Evolutionary conservation across 202 grass and related monocot species (phyloP).

Genomic region (Saccharum hybrid): DNA sequence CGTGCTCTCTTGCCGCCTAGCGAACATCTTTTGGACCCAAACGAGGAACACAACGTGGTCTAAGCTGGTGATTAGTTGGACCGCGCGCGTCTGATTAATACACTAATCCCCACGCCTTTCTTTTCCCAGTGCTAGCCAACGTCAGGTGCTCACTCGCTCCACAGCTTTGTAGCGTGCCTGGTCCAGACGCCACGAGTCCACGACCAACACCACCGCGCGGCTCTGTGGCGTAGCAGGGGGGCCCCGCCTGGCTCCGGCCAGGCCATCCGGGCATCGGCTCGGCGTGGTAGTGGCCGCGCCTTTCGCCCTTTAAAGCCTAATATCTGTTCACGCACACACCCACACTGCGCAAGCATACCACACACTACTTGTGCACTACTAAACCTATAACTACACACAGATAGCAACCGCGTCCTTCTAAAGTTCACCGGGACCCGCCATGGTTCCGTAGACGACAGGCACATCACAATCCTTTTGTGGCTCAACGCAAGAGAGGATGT

Average conservation of each 20-base stretch:
- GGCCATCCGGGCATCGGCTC: conserved; percentile 6
- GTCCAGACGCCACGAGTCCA: background rate
- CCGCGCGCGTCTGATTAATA: background rate
- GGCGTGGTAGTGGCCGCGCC: conserved; percentile 9
- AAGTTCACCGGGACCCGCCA: no score
- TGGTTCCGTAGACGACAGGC: no score
- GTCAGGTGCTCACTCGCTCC: background rate
- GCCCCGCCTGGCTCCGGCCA: background rate
- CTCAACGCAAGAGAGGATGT: no score
- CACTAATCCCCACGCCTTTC: background rate
- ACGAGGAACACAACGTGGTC: background rate
- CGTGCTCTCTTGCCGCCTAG: background rate
- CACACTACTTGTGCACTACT: no score
- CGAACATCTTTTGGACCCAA: conserved; percentile 13
- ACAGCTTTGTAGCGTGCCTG: background rate
- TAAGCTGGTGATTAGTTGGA: background rate
- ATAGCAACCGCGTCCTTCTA: no score
- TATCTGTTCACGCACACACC: no score
- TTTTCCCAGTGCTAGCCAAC: background rate
- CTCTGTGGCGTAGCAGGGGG: background rate
- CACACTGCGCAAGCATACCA: no score
- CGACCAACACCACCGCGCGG: background rate
- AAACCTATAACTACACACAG: no score
- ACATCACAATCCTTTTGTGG: no score
- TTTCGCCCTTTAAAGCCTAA: background rate